Evolutionary conservation across 2,329 filamentous ascomycete genomes (phyloP), one percentile per base, ranked within the genome.

Genomic region (Teratosphaeria nubilosa): DNA sequence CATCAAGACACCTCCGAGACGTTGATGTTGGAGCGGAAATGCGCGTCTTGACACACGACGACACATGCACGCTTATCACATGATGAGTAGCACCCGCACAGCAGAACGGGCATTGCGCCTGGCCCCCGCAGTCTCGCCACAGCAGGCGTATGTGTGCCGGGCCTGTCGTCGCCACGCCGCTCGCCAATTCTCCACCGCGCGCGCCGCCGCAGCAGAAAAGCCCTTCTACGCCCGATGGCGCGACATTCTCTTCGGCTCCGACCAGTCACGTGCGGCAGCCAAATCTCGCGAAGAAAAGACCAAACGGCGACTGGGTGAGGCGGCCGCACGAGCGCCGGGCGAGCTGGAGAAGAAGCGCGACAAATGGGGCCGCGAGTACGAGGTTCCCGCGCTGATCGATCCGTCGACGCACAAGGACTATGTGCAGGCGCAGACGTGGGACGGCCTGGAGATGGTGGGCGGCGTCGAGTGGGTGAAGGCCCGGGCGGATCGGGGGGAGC

Each of bases 401-500:
- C 62, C 66, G 10, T 59, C 53, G 2, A 57, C 60, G 16, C 59
- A 65, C 41, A 64, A 65, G 53, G 61, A 70, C 11, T 83, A 83
- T 69, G 66, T 73, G 55, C 74, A 74, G 20, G 77, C 80, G 27
- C 68, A 68, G 34, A 77, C 72, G 3, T 82, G 80, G 78, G 72
- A 81, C 56, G 79, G 78, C 0, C 69, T 87, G 59, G 75, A 80
- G 63, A 73, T 71, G 54, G 74, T 86, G 34, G 85, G 85, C 41
- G 73, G 73, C 6, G 76, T 77, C 59, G 66, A 77, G 56, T 77
- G 75, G 74, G 65, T 71, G 34, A 68, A 67, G 61, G 62, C 71
- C 57, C 65, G 66, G 34, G 65, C 70, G 27, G 68, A 71, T 62
- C 53, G 70, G 63, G 62, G 74, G 65, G 69, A 74, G 70, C 63